Base-by-base conservation (phyloP, 768 basidiomycete genomes). In the Cytidiella melzeri region DNA sequence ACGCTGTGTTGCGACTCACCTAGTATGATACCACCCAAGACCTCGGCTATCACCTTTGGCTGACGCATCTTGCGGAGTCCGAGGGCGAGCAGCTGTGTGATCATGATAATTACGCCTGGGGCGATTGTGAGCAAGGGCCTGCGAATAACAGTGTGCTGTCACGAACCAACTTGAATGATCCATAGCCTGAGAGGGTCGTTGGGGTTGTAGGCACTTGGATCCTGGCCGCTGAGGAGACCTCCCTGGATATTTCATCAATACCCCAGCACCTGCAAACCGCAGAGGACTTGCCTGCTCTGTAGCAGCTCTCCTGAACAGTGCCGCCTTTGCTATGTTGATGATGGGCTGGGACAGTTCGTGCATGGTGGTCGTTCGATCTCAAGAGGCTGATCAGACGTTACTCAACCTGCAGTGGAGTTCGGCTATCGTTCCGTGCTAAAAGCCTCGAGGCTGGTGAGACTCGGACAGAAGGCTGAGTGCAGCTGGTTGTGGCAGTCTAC, bases 1-100 rank as follows among this genome's bases (percentile, higher is more conserved):
- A 11, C 38, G 24, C 26, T 6, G 25, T n/a, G n/a, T n/a, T n/a
- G n/a, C n/a, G 11, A 57, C 57, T 61, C 67, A 73, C 87, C 87
- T 11, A 95, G 74, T n/a, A 97, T 57, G 54, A 97, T 92, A 6
- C 95, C 94, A 4, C 88, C 92, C 28, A 96, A 67, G 23, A 95
- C 80, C 53, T 90, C 87, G 5, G 87, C 83, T 23, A 89, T 89
- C 41, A 90, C 87, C 59, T 79, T 84, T 3, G 95, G 95, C 58
- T 97, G 95, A 20, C 77, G 76, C 27, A 95, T 67, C 64, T 76
- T 86, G n/a, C 78, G 72, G 30, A 97, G 73, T 3, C 64, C 71
- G 13, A 92, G 74, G 1, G 83, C 78, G n/a, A 93, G 77, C 19
- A 88, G 54, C 60, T 87, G 87, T 3, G 88, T 84, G 46, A 83